phyloP scores from a whole-genome alignment of 2,329 filamentous ascomycete species.

The Tolypocladium ophioglossoides region DNA sequence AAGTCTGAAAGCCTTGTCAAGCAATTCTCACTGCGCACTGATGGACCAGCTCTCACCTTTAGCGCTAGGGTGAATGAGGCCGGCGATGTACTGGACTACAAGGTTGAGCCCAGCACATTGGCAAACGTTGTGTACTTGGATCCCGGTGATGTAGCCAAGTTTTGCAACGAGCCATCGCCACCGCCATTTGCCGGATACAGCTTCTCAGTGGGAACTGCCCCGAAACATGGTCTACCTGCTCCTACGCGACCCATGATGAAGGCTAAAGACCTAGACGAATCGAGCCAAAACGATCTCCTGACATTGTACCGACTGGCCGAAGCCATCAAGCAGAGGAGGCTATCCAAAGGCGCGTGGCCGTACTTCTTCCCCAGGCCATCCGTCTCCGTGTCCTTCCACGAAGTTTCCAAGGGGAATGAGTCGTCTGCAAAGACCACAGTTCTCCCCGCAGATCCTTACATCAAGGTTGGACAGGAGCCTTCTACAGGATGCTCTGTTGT shows the following conservation, averaged over 20 bases:
- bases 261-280: constrained; percentile 28
- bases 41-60: constrained; percentile 48
- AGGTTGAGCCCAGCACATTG: constrained; percentile 43
- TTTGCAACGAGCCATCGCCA: constrained; percentile 26
- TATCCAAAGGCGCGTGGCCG: constrained; percentile 38
- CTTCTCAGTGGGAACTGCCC: constrained; percentile 18
- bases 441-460: constrained; percentile 38
- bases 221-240: constrained; percentile 2
- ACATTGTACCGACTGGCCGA: constrained; percentile 37
- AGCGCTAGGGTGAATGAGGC: constrained; percentile 44
- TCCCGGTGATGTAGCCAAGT: constrained; percentile 34
- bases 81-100: constrained; percentile 43
- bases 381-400: constrained; percentile 32
- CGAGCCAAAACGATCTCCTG: constrained; percentile 34
- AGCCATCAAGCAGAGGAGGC: constrained; percentile 30
- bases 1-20: constrained; percentile 30
- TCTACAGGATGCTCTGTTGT: constrained; percentile 24
- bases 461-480: constrained; percentile 23
- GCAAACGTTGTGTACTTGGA: constrained; percentile 47
- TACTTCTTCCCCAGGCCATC: constrained; percentile 32
- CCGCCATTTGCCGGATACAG: constrained; percentile 10
- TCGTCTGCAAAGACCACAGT: constrained; percentile 6
- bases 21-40: constrained; percentile 42
- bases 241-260: constrained; percentile 32
- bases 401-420: constrained; percentile 12